Evolutionary conservation across 805 yeast genomes (phyloP).

Genomic region (Candida khao-thaluensis): DNA sequence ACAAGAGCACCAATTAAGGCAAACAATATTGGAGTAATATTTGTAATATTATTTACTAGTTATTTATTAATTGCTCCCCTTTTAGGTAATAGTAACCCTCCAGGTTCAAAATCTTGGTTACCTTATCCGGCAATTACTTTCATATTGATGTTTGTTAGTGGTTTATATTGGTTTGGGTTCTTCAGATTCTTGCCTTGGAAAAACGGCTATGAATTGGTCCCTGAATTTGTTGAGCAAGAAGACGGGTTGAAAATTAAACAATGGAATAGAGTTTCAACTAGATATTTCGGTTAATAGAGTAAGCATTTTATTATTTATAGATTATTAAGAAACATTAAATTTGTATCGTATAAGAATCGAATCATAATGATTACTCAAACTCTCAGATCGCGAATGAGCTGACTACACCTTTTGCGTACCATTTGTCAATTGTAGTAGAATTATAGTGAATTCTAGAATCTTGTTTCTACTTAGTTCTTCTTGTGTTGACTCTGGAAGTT

Average conservation of each 20-base stretch:
- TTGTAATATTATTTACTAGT: conserved; percentile 45
- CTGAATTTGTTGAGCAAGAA: conserved; percentile 39
- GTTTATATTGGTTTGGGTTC: conserved; percentile 54
- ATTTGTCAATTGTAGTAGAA: too few species aligned
- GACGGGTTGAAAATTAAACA: conserved; percentile 60
- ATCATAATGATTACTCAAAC: too few species aligned
- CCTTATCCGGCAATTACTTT: conserved; percentile 50
- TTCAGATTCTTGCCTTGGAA: conserved; percentile 49
- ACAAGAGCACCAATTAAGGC: conserved; percentile 53
- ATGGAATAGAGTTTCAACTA: conserved; percentile 47
- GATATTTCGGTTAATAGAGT: conserved; percentile 8
- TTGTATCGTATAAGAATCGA: too few species aligned
- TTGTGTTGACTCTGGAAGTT: too few species aligned
- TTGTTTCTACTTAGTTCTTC: too few species aligned
- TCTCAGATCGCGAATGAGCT: too few species aligned
- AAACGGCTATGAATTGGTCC: conserved; percentile 45
- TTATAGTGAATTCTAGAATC: too few species aligned
- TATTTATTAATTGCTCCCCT: conserved; percentile 55
- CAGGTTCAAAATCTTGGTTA: conserved; percentile 43
- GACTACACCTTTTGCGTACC: too few species aligned
- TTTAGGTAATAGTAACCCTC: conserved; percentile 35
- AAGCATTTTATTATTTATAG: conserved; percentile 1
- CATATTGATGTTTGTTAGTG: conserved; percentile 41
- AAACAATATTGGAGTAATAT: conserved; percentile 44
- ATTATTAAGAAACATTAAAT: too few species aligned